Evolutionary conservation across 2,329 filamentous ascomycete genomes (phyloP), one percentile per base, ranked within the genome.

Genomic region (Nigrospora sphaerica): DNA sequence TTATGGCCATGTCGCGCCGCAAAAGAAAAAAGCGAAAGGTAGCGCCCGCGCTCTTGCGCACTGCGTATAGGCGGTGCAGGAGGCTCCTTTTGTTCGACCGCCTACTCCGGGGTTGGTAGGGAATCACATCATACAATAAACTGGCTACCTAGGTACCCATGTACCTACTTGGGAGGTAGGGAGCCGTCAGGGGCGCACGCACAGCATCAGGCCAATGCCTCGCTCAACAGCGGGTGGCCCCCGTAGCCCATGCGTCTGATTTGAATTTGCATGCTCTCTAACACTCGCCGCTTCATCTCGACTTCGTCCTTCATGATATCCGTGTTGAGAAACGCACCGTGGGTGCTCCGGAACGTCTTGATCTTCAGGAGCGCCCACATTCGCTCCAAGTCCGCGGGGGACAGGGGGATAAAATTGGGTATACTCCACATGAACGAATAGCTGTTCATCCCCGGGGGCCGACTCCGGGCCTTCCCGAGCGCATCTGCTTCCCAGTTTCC

Each of bases 211-310:
- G 39, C 44, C 32, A 46, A 34, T 4, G 42, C 55, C 47, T 62
- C 57, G 17, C 52, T 58, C 52, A 72, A 50, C 19, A 79, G 57
- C 0, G 60, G 59, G 42, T 75, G 71, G 3, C 60, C 56, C 7
- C 48, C 59, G 54, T 74, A 68, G 0, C 78, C 78, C 57, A 73
- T 74, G 18, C 64, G 68, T 52, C 60, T 69, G 3, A 83, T 70
- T 58, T 89, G 85, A 17, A 88, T 86, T 69, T 88, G 79, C 75
- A 88, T 88, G 60, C 86, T 91, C 49, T 88, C 79, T 58, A 90
- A 57, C 23, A 92, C 74, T 52, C 85, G 75, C 48, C 61, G 59
- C 69, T 85, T 89, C 45, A 88, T 69, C 51, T 73, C 66, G 6
- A 57, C 54, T 41, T 66, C 65, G 18, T 52, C 55, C 50, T 70